Evolutionary conservation across 2,329 filamentous ascomycete species (phyloP).

Genomic region (Huntiella omanensis): DNA sequence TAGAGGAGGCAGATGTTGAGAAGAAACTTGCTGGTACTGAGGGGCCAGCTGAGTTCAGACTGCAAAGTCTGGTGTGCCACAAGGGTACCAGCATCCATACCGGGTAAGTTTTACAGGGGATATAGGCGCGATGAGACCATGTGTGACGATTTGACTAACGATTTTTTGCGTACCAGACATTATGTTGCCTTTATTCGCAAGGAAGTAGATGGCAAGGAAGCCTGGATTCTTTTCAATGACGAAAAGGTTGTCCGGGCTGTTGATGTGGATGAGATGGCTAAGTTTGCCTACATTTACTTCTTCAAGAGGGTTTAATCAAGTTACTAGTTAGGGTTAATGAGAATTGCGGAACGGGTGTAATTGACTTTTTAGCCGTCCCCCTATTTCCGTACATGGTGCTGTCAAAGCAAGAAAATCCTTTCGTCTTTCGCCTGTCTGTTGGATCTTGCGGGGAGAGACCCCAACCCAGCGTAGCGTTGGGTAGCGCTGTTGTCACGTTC

Average conservation of each 20-base stretch:
- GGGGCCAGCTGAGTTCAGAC: conserved; percentile 60
- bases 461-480: no score
- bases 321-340: no score
- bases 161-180: conserved; percentile 36
- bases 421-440: no score
- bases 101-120: conserved; percentile 41
- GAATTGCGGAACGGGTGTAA: no score
- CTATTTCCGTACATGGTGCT: no score
- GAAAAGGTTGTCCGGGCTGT: conserved; percentile 89
- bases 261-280: conserved; percentile 97
- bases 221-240: conserved; percentile 94
- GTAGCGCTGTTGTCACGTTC: no score
- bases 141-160: conserved; percentile 3
- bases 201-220: conserved; percentile 30
- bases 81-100: conserved; percentile 93
- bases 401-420: no score
- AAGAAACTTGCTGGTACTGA: conserved; percentile 38
- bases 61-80: conserved; percentile 89
- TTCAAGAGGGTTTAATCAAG: conserved; percentile 48
- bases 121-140: neutral
- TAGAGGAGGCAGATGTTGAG: conserved; percentile 16
- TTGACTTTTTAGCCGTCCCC: no score
- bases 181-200: conserved; percentile 94
- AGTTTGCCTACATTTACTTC: conserved; percentile 97
- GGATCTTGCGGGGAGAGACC: no score